A percentile compares a stretch with the other conserved stretches of the same genome.
Evolutionary conservation across 306 rosid genomes (phyloP).

Genomic region (Morella rubra): DNA sequence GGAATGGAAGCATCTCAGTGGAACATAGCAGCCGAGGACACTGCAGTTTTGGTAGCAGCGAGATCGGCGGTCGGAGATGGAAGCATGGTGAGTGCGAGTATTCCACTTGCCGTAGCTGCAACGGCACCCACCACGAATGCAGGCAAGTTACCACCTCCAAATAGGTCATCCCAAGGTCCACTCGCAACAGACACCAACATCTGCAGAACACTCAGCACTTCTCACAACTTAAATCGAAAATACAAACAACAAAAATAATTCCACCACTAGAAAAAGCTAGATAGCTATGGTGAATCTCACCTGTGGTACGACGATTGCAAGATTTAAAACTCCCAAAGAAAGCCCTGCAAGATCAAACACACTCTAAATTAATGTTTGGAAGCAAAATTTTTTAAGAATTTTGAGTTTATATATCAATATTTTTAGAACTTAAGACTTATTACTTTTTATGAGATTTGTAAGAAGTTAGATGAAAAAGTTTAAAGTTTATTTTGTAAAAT

Average conservation of each 20-base stretch:
- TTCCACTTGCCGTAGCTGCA: slow-evolving; percentile 56
- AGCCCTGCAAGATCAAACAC: slow-evolving; percentile 51
- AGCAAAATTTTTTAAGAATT: no score
- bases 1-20: slow-evolving; percentile 23
- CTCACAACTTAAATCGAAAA: background rate
- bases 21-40: slow-evolving; percentile 29
- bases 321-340: slow-evolving; percentile 75
- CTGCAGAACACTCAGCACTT: slow-evolving; percentile 19
- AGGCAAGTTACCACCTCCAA: slow-evolving; percentile 87
- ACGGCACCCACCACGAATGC: slow-evolving; percentile 79
- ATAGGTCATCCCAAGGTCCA: slow-evolving; percentile 70
- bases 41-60: slow-evolving; percentile 25
- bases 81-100: slow-evolving; percentile 55
- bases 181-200: slow-evolving; percentile 70
- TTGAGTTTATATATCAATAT: no score
- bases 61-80: slow-evolving; percentile 67
- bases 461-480: no score
- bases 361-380: background rate
- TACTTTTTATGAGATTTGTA: no score
- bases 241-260: background rate
- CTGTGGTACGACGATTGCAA: slow-evolving; percentile 77
- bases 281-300: slow-evolving; percentile 27
- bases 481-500: no score
- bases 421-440: no score
- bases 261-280: background rate